Evolutionary conservation across 108 stramenopile genomes (phyloP), one percentile per base, ranked within the genome.

Genomic region (Cyclotella cryptica): DNA sequence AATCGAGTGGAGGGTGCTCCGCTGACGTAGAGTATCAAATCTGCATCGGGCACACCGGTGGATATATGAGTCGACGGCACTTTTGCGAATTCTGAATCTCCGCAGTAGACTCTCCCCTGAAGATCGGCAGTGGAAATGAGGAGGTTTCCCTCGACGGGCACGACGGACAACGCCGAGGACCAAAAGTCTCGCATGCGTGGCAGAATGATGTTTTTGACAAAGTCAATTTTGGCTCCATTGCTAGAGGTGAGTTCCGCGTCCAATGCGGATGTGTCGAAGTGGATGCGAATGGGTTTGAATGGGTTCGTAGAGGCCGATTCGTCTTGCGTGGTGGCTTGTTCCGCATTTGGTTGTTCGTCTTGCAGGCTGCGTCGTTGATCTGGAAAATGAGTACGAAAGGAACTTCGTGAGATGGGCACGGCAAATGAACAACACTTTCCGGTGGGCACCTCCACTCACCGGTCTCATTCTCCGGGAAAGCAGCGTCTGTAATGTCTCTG

Each of bases 281-380:
- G 76, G 60, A 95, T 93, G 21, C 94, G 89, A 55, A 95, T 88
- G 28, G 90, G 89, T 49, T 82, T 66, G 75, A 89, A 95, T n/a
- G 62, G 62, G 49, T 81, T 15, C n/a, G 13, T 35, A 1, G 24
- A 19, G 71, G n/a, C 14, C n/a, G 22, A 55, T 0, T 44, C 74
- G 18, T 47, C 45, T 21, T 30, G 45, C 11, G 46, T 15, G n/a
- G 52, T 28, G 3, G 0, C 40, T 17, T 22, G 30, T 29, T 52
- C 52, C 28, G 7, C 55, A 9, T 17, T 9, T 45, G 44, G 9
- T 3, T n/a, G 3, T 49, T 27, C 30, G 17, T 68, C 55, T 61
- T 79, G 68, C 14, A 83, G 71, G 41, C 35, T 46, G 24, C 81
- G 81, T n/a, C 3, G 3, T 27, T 3, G 26, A 21, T 27, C 55